Base-by-base conservation (phyloP, 139 green algal species). In the Ettlia oleoabundans region DNA sequence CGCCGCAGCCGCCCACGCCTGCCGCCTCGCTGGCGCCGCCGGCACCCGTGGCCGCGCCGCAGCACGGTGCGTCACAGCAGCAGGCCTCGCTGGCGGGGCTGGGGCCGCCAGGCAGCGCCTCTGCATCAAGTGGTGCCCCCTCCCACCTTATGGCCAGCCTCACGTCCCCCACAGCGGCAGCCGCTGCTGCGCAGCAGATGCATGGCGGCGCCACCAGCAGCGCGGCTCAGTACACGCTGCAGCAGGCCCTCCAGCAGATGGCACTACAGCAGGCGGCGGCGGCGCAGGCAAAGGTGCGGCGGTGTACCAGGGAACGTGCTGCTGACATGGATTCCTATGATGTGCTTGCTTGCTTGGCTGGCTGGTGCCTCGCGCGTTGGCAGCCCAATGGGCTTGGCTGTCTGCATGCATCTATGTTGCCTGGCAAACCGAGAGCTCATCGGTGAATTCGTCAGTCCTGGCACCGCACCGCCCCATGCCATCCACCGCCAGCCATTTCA, bases 231-330 rank as follows among this genome's bases (percentile, higher is more conserved):
- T 82, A 74, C 76, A 66, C 76, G 33, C 61, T 82, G 76, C 76
- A 82, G 76, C 47, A 64, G 42, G 76, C 76, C 41, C 76, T 82
- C 61, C 76, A 82, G 76, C 76, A 82, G 62, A 82, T 82, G 76
- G 76, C 76, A 30, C 61, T 82, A 64, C 77, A 83, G 77, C 77
- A 82, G 77, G 58, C 70, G 35, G 37, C 43, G 33, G 53, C 58
- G 7, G 52, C 37, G 37, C 63, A 76, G 78, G 61, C 63, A 8
- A 74, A 80, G 73, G 64, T 79, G 61, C 13, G 47, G 47, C 47
- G 47, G 47, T 58, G 47, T 15, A 58, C 47, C 47, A n/a, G n/a
- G n/a, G n/a, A n/a, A n/a, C n/a, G n/a, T n/a, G n/a, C n/a, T n/a
- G n/a, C n/a, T n/a, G n/a, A n/a, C n/a, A n/a, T n/a, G n/a, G n/a